Evolutionary conservation across 768 basidiomycete species (phyloP).

Genomic region (Suillus cothurnatus): DNA sequence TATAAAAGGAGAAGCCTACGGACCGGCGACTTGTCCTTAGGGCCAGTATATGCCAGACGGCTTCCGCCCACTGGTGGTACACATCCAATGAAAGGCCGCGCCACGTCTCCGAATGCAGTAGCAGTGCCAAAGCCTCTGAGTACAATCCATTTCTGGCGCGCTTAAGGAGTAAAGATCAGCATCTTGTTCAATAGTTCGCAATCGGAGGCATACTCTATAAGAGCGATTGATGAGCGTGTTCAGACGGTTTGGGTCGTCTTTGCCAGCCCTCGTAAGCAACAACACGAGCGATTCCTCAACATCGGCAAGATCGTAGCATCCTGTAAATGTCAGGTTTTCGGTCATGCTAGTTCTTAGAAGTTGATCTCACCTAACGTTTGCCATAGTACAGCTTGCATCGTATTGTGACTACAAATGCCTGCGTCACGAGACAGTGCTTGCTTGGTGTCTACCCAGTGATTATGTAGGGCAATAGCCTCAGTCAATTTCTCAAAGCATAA

Average conservation of each 20-base stretch:
- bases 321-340: constrained; percentile 36
- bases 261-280: constrained; percentile 60
- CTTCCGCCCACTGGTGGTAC: constrained; percentile 71
- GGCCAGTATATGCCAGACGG: constrained; percentile 77
- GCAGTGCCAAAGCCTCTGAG: constrained; percentile 56
- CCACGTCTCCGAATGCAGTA: constrained; percentile 76
- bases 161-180: constrained; percentile 38
- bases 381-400: constrained; percentile 77
- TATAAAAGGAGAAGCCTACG: constrained; percentile 19
- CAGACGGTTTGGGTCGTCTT: constrained; percentile 63
- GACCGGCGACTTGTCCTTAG: constrained; percentile 72
- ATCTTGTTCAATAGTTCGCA: neutral
- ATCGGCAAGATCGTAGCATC: constrained; percentile 63
- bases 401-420: constrained; percentile 74
- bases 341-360: neutral
- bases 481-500: constrained; percentile 69
- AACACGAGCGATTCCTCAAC: constrained; percentile 73
- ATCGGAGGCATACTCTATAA: constrained; percentile 51
- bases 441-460: constrained; percentile 69
- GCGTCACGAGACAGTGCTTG: constrained; percentile 48
- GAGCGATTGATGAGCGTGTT: constrained; percentile 66
- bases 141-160: constrained; percentile 70
- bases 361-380: constrained; percentile 55
- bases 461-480: constrained; percentile 68
- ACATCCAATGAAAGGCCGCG: constrained; percentile 61